Conservation (phyloP, 2,329 filamentous ascomycete species). For the Aureobasidium sp. region DNA sequence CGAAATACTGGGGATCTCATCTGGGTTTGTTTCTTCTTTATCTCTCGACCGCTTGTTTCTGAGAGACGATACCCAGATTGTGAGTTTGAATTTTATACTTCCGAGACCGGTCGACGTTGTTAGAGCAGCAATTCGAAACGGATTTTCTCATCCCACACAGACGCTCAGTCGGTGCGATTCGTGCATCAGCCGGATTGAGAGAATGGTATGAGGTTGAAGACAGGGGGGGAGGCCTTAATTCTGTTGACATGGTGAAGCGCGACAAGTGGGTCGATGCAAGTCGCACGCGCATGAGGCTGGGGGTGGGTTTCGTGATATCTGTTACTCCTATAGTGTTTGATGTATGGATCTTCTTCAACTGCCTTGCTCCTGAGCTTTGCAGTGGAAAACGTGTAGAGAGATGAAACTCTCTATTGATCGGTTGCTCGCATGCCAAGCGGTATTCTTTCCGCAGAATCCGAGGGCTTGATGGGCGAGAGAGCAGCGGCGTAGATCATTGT, state of each 20-base stretch:
- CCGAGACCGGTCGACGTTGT: not conserved
- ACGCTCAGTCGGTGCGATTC: not conserved
- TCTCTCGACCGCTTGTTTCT: not conserved
- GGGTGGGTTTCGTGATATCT: not conserved
- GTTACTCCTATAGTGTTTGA: not conserved
- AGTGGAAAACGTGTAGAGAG: not conserved
- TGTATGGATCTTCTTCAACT: not conserved
- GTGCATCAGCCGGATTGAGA: not conserved
- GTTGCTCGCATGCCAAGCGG: constrained; percentile 6
- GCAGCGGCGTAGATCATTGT: not conserved
- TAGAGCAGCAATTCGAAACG: not conserved
- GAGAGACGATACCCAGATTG: not conserved
- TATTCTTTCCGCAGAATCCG: not conserved
- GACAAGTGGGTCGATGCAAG: constrained; percentile 1
- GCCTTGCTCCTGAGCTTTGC: not conserved
- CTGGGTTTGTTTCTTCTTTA: not conserved
- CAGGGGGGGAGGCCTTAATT: not conserved
- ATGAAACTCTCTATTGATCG: not conserved
- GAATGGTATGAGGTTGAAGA: not conserved
- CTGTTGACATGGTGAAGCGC: constrained; percentile 2
- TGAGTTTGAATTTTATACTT: not conserved
- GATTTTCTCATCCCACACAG: not conserved
- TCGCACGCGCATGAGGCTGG: not conserved
- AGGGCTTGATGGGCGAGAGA: not conserved
- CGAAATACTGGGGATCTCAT: not conserved